A percentile compares a stretch with the other conserved stretches of the same genome.
These are phyloP conservation scores for Boletus sp. DNA, from an alignment of 768 basidiomycete species.

Conservation along the genomic window DNA sequence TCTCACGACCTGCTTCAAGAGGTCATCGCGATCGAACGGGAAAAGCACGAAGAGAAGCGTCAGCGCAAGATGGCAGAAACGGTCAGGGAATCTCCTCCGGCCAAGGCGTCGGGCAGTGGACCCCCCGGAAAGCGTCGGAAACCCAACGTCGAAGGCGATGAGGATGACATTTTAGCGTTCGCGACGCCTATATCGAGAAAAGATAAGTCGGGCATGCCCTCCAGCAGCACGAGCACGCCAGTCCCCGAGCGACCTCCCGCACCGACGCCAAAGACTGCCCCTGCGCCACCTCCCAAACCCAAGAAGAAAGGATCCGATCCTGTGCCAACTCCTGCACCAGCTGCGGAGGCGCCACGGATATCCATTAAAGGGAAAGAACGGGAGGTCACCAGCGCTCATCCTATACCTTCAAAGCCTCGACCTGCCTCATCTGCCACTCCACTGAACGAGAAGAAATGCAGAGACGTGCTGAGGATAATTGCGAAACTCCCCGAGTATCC, in stretches of 20 bases:
- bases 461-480: conserved; percentile 61
- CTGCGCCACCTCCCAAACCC: conserved; percentile 31
- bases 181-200: conserved; percentile 61
- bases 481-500: conserved; percentile 61
- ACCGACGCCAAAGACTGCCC: conserved; percentile 25
- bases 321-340: conserved; percentile 16
- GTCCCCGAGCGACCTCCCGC: conserved; percentile 35
- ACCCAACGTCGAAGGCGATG: conserved; percentile 45
- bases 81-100: conserved; percentile 35
- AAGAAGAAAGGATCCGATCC: conserved; percentile 44
- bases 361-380: conserved; percentile 77
- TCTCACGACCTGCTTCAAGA: conserved; percentile 79
- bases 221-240: conserved; percentile 43
- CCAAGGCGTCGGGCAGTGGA: conserved; percentile 38
- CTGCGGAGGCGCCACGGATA: conserved; percentile 32
- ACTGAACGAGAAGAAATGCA: conserved; percentile 83
- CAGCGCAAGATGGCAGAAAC: conserved; percentile 43
- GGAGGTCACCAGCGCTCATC: conserved; percentile 40
- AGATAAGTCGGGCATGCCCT: conserved; percentile 31
- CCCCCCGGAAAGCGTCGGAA: conserved; percentile 61
- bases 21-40: conserved; percentile 75
- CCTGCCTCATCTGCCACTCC: conserved; percentile 43
- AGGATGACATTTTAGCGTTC: conserved; percentile 57
- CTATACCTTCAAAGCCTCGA: conserved; percentile 41
- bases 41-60: conserved; percentile 55